phyloP scores from a whole-genome alignment of 1,284 basidiomycete genomes.

The Ganoderma sinense region DNA sequence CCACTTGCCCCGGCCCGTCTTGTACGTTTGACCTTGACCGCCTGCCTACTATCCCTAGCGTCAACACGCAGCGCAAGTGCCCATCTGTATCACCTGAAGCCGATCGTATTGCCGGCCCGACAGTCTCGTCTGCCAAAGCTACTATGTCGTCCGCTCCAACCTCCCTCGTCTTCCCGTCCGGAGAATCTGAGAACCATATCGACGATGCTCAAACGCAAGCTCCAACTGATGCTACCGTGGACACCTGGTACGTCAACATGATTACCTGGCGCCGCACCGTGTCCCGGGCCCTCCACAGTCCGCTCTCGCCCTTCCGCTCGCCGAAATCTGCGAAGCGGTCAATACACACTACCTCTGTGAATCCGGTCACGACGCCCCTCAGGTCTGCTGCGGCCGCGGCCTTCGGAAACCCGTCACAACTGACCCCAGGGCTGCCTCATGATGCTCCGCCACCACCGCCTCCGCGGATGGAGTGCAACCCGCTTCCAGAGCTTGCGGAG shows the following conservation, averaged over 20 bases:
- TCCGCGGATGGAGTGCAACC: slow-evolving; percentile 21
- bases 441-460: slow-evolving; percentile 24
- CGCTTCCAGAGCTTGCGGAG: slow-evolving; percentile 29
- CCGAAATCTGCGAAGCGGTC: slow-evolving; percentile 16
- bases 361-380: slow-evolving; percentile 13
- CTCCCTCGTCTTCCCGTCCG: slow-evolving; percentile 22
- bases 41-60: slow-evolving; percentile 10
- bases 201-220: not conserved
- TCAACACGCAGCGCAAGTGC: slow-evolving; percentile 4
- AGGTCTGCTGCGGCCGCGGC: not conserved
- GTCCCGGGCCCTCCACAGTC: slow-evolving; percentile 15
- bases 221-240: slow-evolving; percentile 1
- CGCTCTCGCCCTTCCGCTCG: slow-evolving; percentile 14
- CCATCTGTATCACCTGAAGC: slow-evolving; percentile 18
- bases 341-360: not conserved
- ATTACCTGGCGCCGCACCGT: slow-evolving; percentile 18
- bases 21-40: slow-evolving; percentile 11
- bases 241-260: slow-evolving; percentile 11
- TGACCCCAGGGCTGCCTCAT: slow-evolving; percentile 9
- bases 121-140: slow-evolving; percentile 12
- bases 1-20: not conserved
- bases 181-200: slow-evolving; percentile 3
- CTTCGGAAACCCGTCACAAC: slow-evolving; percentile 9
- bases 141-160: slow-evolving; percentile 22
- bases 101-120: slow-evolving; percentile 12